phyloP scores from a whole-genome alignment of 1,139 yeast genomes.

The Pichia norvegensis region DNA sequence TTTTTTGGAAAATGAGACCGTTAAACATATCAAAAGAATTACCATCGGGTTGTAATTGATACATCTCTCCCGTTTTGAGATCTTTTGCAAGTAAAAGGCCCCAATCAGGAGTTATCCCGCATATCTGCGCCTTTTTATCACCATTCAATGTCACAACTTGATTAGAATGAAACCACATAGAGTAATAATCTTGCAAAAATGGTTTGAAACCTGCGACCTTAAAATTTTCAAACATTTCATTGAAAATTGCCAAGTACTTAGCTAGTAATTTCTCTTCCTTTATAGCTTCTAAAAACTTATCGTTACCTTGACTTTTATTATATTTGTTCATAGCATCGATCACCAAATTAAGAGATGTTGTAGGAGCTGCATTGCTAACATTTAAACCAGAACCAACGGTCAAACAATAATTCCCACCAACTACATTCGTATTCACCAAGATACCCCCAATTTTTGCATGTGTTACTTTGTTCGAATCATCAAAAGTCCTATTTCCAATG shows the following conservation, averaged over 20 bases:
- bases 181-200: slow-evolving; percentile 67
- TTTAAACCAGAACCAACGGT: slow-evolving; percentile 86
- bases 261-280: slow-evolving; percentile 64
- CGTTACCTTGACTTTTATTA: slow-evolving; percentile 18
- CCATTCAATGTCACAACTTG: slow-evolving; percentile 50
- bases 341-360: slow-evolving; percentile 75
- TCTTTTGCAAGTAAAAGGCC: slow-evolving; percentile 80
- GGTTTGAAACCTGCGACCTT: slow-evolving; percentile 57
- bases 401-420: slow-evolving; percentile 47
- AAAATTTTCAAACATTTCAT: slow-evolving; percentile 53
- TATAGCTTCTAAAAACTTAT: slow-evolving; percentile 29
- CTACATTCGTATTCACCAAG: slow-evolving; percentile 67
- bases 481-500: slow-evolving; percentile 24
- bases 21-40: slow-evolving; percentile 93
- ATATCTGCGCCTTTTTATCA: slow-evolving; percentile 52
- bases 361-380: slow-evolving; percentile 79
- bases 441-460: slow-evolving; percentile 81
- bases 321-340: slow-evolving; percentile 54
- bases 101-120: slow-evolving; percentile 76
- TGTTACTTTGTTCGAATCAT: slow-evolving; percentile 35
- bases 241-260: slow-evolving; percentile 56
- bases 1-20: slow-evolving; percentile 74
- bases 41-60: slow-evolving; percentile 91
- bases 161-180: slow-evolving; percentile 75
- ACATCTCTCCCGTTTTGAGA: slow-evolving; percentile 46